These are phyloP conservation scores for Trichosporon asahii DNA, from an alignment of 1,284 basidiomycete species.

Conservation along the genomic window DNA sequence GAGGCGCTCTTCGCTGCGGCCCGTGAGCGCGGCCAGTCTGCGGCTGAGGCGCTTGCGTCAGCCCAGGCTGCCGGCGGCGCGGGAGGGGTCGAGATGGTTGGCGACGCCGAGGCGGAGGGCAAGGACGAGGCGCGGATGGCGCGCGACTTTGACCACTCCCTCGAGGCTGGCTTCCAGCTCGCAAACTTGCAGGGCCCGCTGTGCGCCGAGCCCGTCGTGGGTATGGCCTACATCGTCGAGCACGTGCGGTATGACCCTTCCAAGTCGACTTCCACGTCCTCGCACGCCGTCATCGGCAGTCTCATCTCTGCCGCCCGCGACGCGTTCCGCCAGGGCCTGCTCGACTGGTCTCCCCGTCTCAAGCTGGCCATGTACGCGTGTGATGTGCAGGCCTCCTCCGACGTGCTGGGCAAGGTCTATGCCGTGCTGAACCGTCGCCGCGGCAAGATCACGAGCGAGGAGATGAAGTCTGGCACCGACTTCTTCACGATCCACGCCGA, in stretches of 20 bases:
- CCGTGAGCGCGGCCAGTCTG: slow-evolving; percentile 42
- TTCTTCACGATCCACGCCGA: slow-evolving; percentile 90
- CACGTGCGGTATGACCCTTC: slow-evolving; percentile 57
- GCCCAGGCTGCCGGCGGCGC: slow-evolving; percentile 32
- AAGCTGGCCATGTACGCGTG: slow-evolving; percentile 99
- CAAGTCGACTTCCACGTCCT: background rate
- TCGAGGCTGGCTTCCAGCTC: slow-evolving; percentile 96
- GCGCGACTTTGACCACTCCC: slow-evolving; percentile 69
- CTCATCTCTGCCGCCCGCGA: slow-evolving; percentile 86
- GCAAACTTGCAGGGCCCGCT: slow-evolving; percentile 90
- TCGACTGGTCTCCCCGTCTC: slow-evolving; percentile 96
- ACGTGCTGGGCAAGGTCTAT: slow-evolving; percentile 96
- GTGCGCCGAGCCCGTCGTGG: slow-evolving; percentile 92
- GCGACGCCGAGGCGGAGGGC: slow-evolving; percentile 44
- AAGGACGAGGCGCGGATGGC: slow-evolving; percentile 41
- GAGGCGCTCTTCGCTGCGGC: slow-evolving; percentile 45
- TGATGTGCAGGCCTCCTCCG: slow-evolving; percentile 84
- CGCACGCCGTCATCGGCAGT: slow-evolving; percentile 72
- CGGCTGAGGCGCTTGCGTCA: slow-evolving; percentile 43
- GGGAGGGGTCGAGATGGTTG: slow-evolving; percentile 28
- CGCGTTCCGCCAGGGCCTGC: slow-evolving; percentile 77
- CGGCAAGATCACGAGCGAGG: slow-evolving; percentile 89
- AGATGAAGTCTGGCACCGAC: slow-evolving; percentile 97
- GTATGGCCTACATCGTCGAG: slow-evolving; percentile 88
- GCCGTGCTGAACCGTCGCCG: slow-evolving; percentile 86